Percentiles rank a stretch among this genome's conserved stretches.
These are phyloP conservation scores for Mortierella sp. DNA, from an alignment of 371 early-diverging fungal species.

Conservation along the genomic window DNA sequence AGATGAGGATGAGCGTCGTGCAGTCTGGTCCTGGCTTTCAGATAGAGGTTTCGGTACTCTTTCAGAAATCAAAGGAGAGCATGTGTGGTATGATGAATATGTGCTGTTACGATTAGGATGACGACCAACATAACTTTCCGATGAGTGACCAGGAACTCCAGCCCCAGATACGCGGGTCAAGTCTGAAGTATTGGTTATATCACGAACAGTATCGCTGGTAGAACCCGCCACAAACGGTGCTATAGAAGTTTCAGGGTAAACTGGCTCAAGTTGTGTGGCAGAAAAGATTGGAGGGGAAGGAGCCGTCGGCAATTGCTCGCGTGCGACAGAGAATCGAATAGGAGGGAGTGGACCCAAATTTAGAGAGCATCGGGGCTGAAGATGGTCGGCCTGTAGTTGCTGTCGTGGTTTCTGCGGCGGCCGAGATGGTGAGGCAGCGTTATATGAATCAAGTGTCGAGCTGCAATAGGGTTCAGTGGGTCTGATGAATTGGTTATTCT, in stretches of 20 bases:
- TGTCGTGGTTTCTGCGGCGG: slow-evolving; percentile 3
- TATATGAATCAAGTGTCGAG: slow-evolving; percentile 10
- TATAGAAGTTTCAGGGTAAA: slow-evolving; percentile 11
- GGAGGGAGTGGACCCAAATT: slow-evolving; percentile 15
- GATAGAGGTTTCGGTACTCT: slow-evolving; percentile 6
- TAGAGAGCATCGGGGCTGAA: slow-evolving; percentile 21
- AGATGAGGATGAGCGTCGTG: background rate
- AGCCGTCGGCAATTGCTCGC: slow-evolving; percentile 41
- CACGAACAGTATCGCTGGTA: background rate
- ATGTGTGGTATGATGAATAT: slow-evolving; percentile 8
- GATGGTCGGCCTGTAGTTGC: slow-evolving; percentile 16
- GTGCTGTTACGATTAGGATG: slow-evolving; percentile 9
- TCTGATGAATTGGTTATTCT: slow-evolving; percentile 2
- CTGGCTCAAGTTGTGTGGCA: slow-evolving; percentile 24
- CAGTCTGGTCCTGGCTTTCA: slow-evolving; percentile 4
- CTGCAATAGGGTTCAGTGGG: slow-evolving; percentile 12
- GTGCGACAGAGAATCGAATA: slow-evolving; percentile 19
- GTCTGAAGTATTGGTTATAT: no score
- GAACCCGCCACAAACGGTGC: background rate
- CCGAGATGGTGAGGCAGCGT: background rate
- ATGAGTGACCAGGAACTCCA: background rate
- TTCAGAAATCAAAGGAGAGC: slow-evolving; percentile 17
- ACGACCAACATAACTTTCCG: background rate
- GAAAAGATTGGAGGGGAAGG: slow-evolving; percentile 30
- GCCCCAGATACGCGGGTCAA: background rate